Base-by-base conservation (phyloP, 208 protist species). In the Vickermania ingenoplastis region DNA sequence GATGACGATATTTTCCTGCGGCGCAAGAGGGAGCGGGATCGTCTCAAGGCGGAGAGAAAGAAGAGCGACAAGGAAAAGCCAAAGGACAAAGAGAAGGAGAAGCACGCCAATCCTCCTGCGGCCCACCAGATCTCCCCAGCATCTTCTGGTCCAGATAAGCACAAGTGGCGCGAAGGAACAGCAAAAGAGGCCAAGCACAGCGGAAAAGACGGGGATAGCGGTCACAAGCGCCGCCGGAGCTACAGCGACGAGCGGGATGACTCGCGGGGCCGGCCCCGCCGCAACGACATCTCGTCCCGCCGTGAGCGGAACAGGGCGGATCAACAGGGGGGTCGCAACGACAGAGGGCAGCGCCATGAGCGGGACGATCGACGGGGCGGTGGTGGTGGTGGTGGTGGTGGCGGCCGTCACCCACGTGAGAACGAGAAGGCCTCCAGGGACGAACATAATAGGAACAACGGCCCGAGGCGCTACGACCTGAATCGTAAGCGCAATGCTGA, bases 391-490 rank as follows among this genome's bases (percentile, higher is more conserved):
- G 36, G 36, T 45, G 36, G 36, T n/a, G n/a, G n/a, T n/a, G n/a
- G n/a, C n/a, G n/a, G n/a, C n/a, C n/a, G n/a, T n/a, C n/a, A n/a
- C n/a, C n/a, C n/a, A n/a, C n/a, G n/a, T n/a, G n/a, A n/a, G n/a
- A n/a, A n/a, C n/a, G n/a, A n/a, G n/a, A n/a, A n/a, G n/a, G n/a
- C n/a, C n/a, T n/a, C n/a, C n/a, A n/a, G n/a, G n/a, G n/a, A n/a
- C n/a, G n/a, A n/a, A n/a, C n/a, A n/a, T n/a, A n/a, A n/a, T n/a
- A n/a, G n/a, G n/a, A n/a, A n/a, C n/a, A n/a, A n/a, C n/a, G n/a
- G n/a, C n/a, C n/a, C n/a, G 36, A 55, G 21, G 24, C 51, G 51
- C 24, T 55, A 55, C 51, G 51, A 55, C 21, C n/a, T 55, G 51
- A 27, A 55, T 55, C 51, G 51, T 28, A 55, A 27, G 51, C 51